Percentiles rank a stretch among this genome's conserved stretches.
Conservation (phyloP, 805 yeast genomes). For the Wickerhamiella domercqiae region DNA sequence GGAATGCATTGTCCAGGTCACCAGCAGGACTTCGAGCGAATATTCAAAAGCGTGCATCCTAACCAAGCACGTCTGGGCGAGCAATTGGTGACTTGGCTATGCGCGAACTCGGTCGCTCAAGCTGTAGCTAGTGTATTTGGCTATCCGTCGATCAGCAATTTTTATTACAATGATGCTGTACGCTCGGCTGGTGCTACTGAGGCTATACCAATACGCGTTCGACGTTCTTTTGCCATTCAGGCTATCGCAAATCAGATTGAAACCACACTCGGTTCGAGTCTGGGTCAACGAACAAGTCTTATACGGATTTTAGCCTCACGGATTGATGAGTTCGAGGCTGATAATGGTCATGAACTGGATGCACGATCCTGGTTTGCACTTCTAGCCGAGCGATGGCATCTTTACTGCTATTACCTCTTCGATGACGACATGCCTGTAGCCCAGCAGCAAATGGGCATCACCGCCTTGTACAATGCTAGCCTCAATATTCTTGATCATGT, state of each 20-base stretch:
- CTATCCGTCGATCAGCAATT: conserved; percentile 80
- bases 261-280: conserved; percentile 56
- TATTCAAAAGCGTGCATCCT: conserved; percentile 27
- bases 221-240: conserved; percentile 68
- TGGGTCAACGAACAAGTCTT: conserved; percentile 56
- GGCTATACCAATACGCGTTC: conserved; percentile 42
- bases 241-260: conserved; percentile 77
- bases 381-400: conserved; percentile 62
- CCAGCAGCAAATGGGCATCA: conserved; percentile 58
- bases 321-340: conserved; percentile 59
- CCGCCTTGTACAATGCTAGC: conserved; percentile 68
- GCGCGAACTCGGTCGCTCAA: conserved; percentile 82
- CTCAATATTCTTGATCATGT: conserved; percentile 55
- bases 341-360: conserved; percentile 35
- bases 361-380: conserved; percentile 56
- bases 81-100: conserved; percentile 83
- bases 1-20: conserved; percentile 77
- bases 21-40: conserved; percentile 33
- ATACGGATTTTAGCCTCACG: conserved; percentile 55
- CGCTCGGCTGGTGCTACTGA: conserved; percentile 16
- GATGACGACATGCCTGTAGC: conserved; percentile 32
- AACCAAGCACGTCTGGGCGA: conserved; percentile 32
- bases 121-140: conserved; percentile 86
- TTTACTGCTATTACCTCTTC: conserved; percentile 66
- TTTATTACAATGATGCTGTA: conserved; percentile 49